phyloP scores from a whole-genome alignment of 352 stramenopile genomes.

The Globisporangium camurandrum region DNA sequence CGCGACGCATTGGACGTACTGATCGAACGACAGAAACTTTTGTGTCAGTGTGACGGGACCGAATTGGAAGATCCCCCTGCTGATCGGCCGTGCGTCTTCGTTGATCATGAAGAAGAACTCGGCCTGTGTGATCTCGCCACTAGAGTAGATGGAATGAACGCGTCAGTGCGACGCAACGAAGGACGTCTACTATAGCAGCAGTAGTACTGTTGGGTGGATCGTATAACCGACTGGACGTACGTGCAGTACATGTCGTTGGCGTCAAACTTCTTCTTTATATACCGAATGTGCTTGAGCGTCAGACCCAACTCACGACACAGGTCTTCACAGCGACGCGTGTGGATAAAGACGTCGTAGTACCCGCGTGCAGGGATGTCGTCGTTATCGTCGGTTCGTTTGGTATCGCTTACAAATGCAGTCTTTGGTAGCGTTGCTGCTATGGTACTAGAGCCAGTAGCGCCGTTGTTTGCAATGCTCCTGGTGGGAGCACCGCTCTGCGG shows the following conservation, averaged over 20 bases:
- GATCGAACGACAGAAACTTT: conserved; percentile 62
- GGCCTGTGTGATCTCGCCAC: conserved; percentile 60
- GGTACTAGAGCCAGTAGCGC: background rate
- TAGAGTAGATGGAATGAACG: conserved; percentile 4
- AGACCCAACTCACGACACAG: conserved; percentile 41
- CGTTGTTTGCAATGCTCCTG: background rate
- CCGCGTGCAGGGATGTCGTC: conserved; percentile 23
- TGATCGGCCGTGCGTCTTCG: conserved; percentile 44
- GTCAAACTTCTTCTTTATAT: conserved; percentile 66
- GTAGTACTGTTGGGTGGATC: too few relatives aligned
- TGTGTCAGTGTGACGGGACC: conserved; percentile 24
- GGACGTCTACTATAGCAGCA: background rate
- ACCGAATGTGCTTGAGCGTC: conserved; percentile 44
- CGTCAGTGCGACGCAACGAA: too few relatives aligned
- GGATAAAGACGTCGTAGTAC: conserved; percentile 43
- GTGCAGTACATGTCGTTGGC: conserved; percentile 72
- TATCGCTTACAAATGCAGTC: background rate
- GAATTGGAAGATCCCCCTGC: conserved; percentile 43
- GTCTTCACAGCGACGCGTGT: conserved; percentile 44
- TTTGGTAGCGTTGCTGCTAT: conserved; percentile 5
- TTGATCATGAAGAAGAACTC: conserved; percentile 75
- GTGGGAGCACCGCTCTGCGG: background rate
- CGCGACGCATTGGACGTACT: conserved; percentile 50
- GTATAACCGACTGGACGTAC: too few relatives aligned
- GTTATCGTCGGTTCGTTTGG: background rate